phyloP scores from a whole-genome alignment of 208 protist species.

The Trichomonas gallinae region DNA sequence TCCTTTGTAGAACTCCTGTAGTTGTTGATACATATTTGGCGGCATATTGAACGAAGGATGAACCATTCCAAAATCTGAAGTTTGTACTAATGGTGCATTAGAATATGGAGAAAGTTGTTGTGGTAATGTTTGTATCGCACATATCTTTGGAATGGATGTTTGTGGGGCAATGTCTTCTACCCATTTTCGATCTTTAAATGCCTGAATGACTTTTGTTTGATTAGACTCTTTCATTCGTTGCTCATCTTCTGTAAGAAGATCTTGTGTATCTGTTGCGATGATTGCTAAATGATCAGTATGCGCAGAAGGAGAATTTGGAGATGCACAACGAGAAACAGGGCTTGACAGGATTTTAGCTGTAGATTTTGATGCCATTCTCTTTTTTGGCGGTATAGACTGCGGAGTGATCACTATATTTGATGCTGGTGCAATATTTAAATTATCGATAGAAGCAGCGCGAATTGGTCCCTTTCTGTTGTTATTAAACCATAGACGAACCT shows the following conservation, averaged over 20 bases:
- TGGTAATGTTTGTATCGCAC: neutral
- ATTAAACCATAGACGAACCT: neutral
- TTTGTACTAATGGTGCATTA: neutral
- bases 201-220: neutral
- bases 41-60: neutral
- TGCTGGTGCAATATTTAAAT: neutral
- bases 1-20: neutral
- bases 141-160: neutral
- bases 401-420: neutral
- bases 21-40: neutral
- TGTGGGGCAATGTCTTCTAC: neutral
- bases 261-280: neutral
- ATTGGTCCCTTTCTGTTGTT: neutral
- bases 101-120: neutral
- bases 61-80: neutral
- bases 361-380: neutral
- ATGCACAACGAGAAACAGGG: neutral
- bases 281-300: neutral
- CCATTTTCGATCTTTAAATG: neutral
- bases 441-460: neutral
- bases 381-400: neutral
- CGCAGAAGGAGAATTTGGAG: neutral
- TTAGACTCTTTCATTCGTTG: neutral
- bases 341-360: neutral
- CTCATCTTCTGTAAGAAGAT: neutral